Conservation (phyloP, 805 yeast species). For the Pichia deserticola region DNA sequence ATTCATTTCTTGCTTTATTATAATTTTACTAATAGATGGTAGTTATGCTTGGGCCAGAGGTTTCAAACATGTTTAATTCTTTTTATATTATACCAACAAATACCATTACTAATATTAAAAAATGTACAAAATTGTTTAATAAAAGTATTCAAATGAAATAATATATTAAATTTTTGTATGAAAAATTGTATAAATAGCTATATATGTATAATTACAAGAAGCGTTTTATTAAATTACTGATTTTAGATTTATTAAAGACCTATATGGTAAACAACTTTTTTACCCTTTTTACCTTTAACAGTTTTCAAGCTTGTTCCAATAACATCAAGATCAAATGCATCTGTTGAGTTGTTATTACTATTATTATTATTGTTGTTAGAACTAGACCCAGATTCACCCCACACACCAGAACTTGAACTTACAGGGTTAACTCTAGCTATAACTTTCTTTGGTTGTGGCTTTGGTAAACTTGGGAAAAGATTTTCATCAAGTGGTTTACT, state of each 20-base stretch:
- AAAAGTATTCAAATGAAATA: too few relatives aligned
- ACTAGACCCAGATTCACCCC: conserved; percentile 22
- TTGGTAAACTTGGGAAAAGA: conserved; percentile 31
- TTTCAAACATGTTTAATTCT: neutral
- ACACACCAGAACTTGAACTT: conserved; percentile 21
- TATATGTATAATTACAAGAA: neutral
- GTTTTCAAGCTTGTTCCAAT: conserved; percentile 13
- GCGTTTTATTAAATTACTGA: too few relatives aligned
- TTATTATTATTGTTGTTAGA: neutral
- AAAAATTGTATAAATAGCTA: neutral
- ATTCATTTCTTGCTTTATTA: conserved; percentile 38
- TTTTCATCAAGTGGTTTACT: conserved; percentile 11
- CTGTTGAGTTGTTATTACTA: conserved; percentile 4
- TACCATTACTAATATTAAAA: too few relatives aligned
- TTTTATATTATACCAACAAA: neutral
- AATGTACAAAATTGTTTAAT: too few relatives aligned
- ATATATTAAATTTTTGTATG: neutral
- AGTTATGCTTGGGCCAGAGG: conserved; percentile 65
- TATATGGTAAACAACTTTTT: conserved; percentile 44
- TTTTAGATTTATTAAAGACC: conserved; percentile 24
- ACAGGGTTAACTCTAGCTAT: conserved; percentile 54
- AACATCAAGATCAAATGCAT: conserved; percentile 17
- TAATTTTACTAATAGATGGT: conserved; percentile 58
- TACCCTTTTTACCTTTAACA: conserved; percentile 40
- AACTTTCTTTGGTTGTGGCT: conserved; percentile 35